Base-by-base conservation (phyloP, 768 basidiomycete genomes). In the Tubosaeta sp. region DNA sequence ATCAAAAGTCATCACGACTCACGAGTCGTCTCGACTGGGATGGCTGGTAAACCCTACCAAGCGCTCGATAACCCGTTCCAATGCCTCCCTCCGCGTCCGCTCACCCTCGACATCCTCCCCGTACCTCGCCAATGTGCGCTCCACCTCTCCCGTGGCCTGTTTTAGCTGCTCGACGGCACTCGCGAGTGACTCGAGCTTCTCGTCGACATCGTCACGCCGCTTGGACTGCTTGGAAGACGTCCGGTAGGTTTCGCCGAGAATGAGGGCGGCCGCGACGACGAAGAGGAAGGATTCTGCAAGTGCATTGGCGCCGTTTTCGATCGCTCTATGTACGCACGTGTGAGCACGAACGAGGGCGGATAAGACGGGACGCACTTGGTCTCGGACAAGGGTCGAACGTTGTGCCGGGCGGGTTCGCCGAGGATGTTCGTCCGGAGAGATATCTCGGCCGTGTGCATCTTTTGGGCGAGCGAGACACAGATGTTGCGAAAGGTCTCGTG, bases 271-370 rank as follows among this genome's bases (percentile, higher is more conserved):
- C 0, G 90, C 90, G 2, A 93, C 90, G 18, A 72, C 62, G 62
- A 93, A 93, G 3, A 93, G 76, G 57, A 93, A 93, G 0, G 87
- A 87, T 68, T 93, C 90, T 0, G 90, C 90, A 5, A 93, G 73
- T 6, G 84, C 75, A 57, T 91, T 93, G 14, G 90, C 87, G 19
- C 90, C 90, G 58, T 86, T 90, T 52, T 91, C 88, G 52, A 93
- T 87, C 0, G 90, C 90, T 52, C 88, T 90, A 55, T 6, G 21
- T 4, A n/a, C 12, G 27, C n/a, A 10, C 4, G 42, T 9, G 21
- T 9, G 48, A 25, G 13, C 6, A 35, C 6, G 18, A 16, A 18
- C 3, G 19, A 4, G 52, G 31, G 49, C 47, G 44, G 35, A 12
- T 0, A 9, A 6, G 48, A 3, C 39, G 18, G 11, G 25, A 64